A percentile compares a stretch with the other conserved stretches of the same genome.
Conservation (phyloP, 2,329 filamentous ascomycete species). For the Fragosphaeria purpurea region DNA sequence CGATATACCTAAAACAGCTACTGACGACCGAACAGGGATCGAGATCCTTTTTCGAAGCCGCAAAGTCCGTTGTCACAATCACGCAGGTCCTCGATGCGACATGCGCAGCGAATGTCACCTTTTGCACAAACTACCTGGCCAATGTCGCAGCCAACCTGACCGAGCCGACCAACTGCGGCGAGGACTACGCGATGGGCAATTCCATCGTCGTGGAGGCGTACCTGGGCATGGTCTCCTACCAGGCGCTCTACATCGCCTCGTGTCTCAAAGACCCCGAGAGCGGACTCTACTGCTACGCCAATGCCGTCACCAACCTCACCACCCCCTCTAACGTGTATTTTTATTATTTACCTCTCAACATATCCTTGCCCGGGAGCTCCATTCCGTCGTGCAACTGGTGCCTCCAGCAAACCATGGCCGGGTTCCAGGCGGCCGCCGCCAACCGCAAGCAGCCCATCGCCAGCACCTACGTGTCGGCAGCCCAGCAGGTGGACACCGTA, state of each 20-base stretch:
- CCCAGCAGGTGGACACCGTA: slow-evolving; percentile 59
- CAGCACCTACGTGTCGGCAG: slow-evolving; percentile 59
- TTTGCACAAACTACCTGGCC: slow-evolving; percentile 57
- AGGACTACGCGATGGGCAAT: slow-evolving; percentile 59
- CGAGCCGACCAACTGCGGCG: slow-evolving; percentile 52
- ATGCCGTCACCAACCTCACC: slow-evolving; percentile 67
- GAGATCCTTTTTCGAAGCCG: slow-evolving; percentile 69
- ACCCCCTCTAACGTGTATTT: slow-evolving; percentile 65
- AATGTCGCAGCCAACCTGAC: slow-evolving; percentile 57
- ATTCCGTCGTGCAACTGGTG: slow-evolving; percentile 69
- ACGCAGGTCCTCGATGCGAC: slow-evolving; percentile 70
- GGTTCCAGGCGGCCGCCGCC: slow-evolving; percentile 61
- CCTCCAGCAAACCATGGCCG: slow-evolving; percentile 67
- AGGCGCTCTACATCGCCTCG: slow-evolving; percentile 66
- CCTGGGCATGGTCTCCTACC: slow-evolving; percentile 65
- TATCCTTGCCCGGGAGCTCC: slow-evolving; percentile 53
- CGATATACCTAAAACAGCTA: no score
- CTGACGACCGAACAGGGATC: slow-evolving; percentile 51
- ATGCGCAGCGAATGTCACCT: slow-evolving; percentile 56
- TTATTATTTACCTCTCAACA: slow-evolving; percentile 78
- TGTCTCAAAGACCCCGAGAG: slow-evolving; percentile 62
- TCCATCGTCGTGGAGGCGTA: slow-evolving; percentile 65
- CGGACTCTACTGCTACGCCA: slow-evolving; percentile 69
- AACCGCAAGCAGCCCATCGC: slow-evolving; percentile 58
- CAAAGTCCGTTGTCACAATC: slow-evolving; percentile 60